Base-by-base conservation (phyloP, 176 grass and related monocot genomes). In the Typha latifolia region DNA sequence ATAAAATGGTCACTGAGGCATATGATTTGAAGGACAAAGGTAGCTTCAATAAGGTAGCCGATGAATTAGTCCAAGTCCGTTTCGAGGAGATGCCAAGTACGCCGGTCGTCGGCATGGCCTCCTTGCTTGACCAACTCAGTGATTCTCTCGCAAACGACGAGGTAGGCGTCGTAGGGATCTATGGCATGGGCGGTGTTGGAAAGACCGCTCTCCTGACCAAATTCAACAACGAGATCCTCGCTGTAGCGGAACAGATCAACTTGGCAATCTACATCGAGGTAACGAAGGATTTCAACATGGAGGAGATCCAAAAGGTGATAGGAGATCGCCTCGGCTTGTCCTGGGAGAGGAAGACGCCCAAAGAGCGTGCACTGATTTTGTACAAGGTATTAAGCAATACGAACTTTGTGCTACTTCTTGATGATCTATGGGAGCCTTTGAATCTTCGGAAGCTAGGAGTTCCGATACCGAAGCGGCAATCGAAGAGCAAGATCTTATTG, bases 341-440 rank as follows among this genome's bases (percentile, higher is more conserved):
- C 0, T 96, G 87, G 91, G 82, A 91, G 29, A 84, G 85, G 76
- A 90, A 79, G 61, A 87, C 80, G 48, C 84, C 79, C 13, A 90
- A 82, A 51, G 91, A 85, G 53, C 81, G 91, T 1, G 82, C 84
- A 1, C 81, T 71, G 3, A 72, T 96, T 32, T 70, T 96, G 16
- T 85, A 83, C 82, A 83, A 86, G 63, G 84, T 91, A 23, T 84
- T 96, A 50, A 88, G 72, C 81, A 91, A 91, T 79, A 91, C 88
- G 91, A 87, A 80, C 4, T 91, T 96, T 50, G 84, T 96, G 56
- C 69, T 96, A 19, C 49, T 96, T 61, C 34, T 96, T 63, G 91
- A 96, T 23, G 91, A 90, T 43, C 70, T 90, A 24, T 96, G 91
- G 91, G 84, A 87, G 73, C 91, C 87, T 47, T 84, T 96, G 63